These are phyloP conservation scores for Mycena rosella DNA, from an alignment of 768 basidiomycete genomes.

Conservation along the genomic window DNA sequence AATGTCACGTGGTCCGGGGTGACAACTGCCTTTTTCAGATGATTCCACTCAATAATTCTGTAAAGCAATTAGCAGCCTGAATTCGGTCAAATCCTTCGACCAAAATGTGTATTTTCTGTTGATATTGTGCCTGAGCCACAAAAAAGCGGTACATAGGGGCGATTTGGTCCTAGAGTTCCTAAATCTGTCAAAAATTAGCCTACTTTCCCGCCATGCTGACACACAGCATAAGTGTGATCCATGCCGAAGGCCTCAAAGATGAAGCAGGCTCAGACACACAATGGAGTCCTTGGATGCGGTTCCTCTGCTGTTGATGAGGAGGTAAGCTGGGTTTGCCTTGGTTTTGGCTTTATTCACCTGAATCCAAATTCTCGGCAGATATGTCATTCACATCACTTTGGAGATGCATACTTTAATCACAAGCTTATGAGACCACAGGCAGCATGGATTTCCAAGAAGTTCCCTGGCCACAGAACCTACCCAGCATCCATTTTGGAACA, in stretches of 20 bases:
- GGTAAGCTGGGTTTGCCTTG: no score
- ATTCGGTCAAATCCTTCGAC: slow-evolving; percentile 4
- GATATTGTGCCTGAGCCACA: background rate
- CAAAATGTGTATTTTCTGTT: background rate
- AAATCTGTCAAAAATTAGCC: slow-evolving; percentile 4
- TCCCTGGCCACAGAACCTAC: background rate
- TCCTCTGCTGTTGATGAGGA: no score
- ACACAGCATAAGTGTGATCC: background rate
- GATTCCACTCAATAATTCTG: background rate
- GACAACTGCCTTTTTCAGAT: background rate
- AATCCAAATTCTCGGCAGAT: no score
- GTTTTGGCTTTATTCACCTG: no score
- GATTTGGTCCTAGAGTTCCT: background rate
- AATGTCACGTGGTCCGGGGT: slow-evolving; percentile 1
- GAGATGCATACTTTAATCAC: background rate
- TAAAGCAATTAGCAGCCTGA: background rate
- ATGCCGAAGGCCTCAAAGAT: slow-evolving; percentile 1
- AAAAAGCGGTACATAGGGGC: background rate
- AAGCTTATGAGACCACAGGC: background rate
- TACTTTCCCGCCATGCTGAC: slow-evolving; percentile 2
- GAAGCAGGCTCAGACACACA: background rate
- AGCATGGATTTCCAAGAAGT: background rate
- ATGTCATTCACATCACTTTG: no score
- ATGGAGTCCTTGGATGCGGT: no score
- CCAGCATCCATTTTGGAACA: background rate